Evolutionary conservation across 768 basidiomycete species (phyloP), one percentile per base, ranked within the genome.

Genomic region (Hypholoma sublateritium): DNA sequence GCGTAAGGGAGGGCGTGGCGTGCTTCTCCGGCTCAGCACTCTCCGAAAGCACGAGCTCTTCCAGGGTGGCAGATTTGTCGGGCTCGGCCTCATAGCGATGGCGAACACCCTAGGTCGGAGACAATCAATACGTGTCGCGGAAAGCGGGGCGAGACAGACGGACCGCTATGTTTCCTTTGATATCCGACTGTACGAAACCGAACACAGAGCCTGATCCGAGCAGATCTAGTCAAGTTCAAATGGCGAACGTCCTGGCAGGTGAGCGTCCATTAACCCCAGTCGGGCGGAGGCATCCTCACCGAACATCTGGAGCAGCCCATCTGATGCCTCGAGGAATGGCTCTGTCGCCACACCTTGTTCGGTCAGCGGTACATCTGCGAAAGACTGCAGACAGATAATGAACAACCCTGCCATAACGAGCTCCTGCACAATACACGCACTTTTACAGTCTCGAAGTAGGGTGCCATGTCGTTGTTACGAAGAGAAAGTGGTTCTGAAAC

Each of bases 301-400:
- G 67, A 90, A 90, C 75, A 91, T 75, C 53, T 81, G 75, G 14
- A 88, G 77, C 24, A 98, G 80, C 16, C 92, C 95, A 71, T 96
- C 93, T 17, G 93, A 85, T 0, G 95, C 95, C 66, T 92, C 88
- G 45, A 94, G 77, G 77, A 98, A 98, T 12, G 80, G 70, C 17
- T 75, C 66, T 0, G 94, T 93, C 67, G 94, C 86, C 50, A 98
- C 85, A 13, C 95, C 95, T 4, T 78, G 74, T 43, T 83, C 78
- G n/a, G 83, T 84, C 62, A 91, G 77, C 14, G 85, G 81, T 39
- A 98, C 91, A 59, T 96, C 91, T 64, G 82, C 84, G 71, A 91
- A 98, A 9, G 92, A 94, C 95, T 97, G n/a, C n/a, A 8, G 16
- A 14, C 43, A 9, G 42, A 47, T 32, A 17, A 16, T 45, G 8